phyloP scores from a whole-genome alignment of 2,329 filamentous ascomycete species.

The Diaporthe ilicicola region DNA sequence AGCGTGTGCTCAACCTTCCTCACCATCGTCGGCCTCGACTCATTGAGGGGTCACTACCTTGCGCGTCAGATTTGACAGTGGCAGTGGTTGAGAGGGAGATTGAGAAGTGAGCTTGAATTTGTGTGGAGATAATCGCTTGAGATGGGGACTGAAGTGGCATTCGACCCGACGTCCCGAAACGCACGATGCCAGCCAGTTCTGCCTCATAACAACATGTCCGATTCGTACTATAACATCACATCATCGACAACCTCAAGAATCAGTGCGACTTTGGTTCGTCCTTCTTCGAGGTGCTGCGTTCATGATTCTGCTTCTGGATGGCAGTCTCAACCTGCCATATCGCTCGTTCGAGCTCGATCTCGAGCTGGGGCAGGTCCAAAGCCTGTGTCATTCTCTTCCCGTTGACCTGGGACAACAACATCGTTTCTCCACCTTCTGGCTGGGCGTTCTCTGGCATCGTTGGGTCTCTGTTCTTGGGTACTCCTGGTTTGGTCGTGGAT shows the following conservation, averaged over 20 bases:
- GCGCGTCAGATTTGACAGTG: slow-evolving; percentile 6
- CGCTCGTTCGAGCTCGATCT: slow-evolving; percentile 77
- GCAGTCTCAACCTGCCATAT: slow-evolving; percentile 75
- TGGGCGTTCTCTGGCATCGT: slow-evolving; percentile 34
- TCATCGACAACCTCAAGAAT: slow-evolving; percentile 3
- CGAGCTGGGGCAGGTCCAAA: slow-evolving; percentile 74
- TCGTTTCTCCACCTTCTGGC: slow-evolving; percentile 48
- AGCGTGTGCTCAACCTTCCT: slow-evolving; percentile 30
- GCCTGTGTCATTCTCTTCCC: slow-evolving; percentile 52
- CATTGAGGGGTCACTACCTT: slow-evolving; percentile 29
- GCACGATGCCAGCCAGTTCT: slow-evolving; percentile 12
- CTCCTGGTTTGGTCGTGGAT: slow-evolving; percentile 36
- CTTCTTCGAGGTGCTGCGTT: slow-evolving; percentile 26
- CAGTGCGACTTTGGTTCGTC: slow-evolving; percentile 33
- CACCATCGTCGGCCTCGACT: slow-evolving; percentile 28
- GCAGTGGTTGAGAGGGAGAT: not conserved
- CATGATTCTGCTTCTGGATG: slow-evolving; percentile 48
- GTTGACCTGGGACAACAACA: slow-evolving; percentile 48
- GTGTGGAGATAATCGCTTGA: slow-evolving; percentile 12
- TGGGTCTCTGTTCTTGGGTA: slow-evolving; percentile 36
- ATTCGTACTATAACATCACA: slow-evolving; percentile 25
- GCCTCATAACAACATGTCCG: slow-evolving; percentile 12
- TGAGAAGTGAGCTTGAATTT: slow-evolving; percentile 22
- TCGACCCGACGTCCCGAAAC: not conserved
- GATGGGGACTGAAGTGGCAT: slow-evolving; percentile 23